These are phyloP conservation scores for Biscutella laevigata DNA, from an alignment of 441 rosid species.

Conservation along the genomic window DNA sequence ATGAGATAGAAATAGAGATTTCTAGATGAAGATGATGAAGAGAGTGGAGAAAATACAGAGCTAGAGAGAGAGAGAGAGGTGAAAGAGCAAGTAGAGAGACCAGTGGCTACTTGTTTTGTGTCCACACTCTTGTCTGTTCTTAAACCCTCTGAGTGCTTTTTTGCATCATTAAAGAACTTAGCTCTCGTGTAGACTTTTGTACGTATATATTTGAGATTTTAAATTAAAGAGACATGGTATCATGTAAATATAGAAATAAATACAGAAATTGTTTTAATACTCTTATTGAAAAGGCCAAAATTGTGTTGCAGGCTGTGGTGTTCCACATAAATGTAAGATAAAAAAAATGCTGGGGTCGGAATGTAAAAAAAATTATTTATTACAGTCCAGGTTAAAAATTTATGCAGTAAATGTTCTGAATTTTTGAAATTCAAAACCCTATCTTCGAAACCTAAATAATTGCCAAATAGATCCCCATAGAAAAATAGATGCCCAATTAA, in stretches of 20 bases:
- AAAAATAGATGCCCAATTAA: no score
- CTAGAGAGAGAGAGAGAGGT: not conserved
- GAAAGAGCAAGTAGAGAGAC: not conserved
- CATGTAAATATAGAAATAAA: no score
- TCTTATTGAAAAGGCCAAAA: conserved; percentile 2
- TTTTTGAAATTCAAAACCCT: no score
- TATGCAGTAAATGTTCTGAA: no score
- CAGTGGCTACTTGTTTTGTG: conserved; percentile 25
- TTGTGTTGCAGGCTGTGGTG: conserved; percentile 15
- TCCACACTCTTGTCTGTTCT: conserved; percentile 24
- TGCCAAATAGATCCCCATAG: no score
- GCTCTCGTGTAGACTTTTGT: conserved; percentile 23
- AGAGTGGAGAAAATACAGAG: conserved; percentile 5
- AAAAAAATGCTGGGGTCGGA: no score
- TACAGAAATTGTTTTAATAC: not conserved
- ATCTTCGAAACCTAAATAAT: no score
- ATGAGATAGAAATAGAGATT: conserved; percentile 13
- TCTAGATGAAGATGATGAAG: not conserved
- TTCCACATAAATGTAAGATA: no score
- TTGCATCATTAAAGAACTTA: conserved; percentile 23
- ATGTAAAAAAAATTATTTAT: no score
- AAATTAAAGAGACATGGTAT: conserved; percentile 15
- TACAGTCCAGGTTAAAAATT: no score
- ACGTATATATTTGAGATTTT: conserved; percentile 14
- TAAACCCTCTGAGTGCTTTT: conserved; percentile 20